Percentiles rank a stretch among this genome's conserved stretches.
Conservation (phyloP, 2,329 filamentous ascomycete genomes). For the Tolypocladium tundrense region DNA sequence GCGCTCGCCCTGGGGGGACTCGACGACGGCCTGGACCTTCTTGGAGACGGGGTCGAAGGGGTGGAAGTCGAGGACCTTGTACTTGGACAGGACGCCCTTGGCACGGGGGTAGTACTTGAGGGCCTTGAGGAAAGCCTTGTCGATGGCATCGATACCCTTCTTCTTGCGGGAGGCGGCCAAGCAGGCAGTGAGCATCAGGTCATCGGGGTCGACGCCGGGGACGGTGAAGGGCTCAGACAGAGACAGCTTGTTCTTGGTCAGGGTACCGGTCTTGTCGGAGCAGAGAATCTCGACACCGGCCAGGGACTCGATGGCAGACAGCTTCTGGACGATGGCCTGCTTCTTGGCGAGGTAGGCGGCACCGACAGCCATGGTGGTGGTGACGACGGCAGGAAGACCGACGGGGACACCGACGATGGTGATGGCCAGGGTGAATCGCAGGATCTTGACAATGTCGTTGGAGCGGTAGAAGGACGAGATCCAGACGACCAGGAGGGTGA, state of each 20-base stretch:
- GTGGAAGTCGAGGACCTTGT: conserved; percentile 74
- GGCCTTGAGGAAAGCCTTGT: conserved; percentile 87
- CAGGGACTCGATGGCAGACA: conserved; percentile 83
- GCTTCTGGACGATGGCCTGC: conserved; percentile 87
- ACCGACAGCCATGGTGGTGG: conserved; percentile 90
- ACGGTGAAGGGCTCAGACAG: conserved; percentile 78
- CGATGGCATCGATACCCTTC: conserved; percentile 90
- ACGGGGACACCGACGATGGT: conserved; percentile 89
- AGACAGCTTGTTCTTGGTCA: conserved; percentile 91
- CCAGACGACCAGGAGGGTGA: conserved; percentile 77
- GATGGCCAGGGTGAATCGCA: conserved; percentile 78
- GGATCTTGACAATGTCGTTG: conserved; percentile 67
- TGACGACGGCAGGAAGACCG: conserved; percentile 86
- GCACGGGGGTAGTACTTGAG: conserved; percentile 73
- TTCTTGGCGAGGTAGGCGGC: conserved; percentile 86
- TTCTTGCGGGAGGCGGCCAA: conserved; percentile 86
- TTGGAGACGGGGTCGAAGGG: conserved; percentile 91
- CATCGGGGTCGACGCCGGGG: conserved; percentile 70
- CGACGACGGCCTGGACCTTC: conserved; percentile 77
- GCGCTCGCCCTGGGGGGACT: conserved; percentile 72
- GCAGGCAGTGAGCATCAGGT: conserved; percentile 87
- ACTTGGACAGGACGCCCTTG: conserved; percentile 71
- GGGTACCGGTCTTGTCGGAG: conserved; percentile 87
- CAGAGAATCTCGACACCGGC: conserved; percentile 90
- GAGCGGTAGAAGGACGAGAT: conserved; percentile 80